Evolutionary conservation across 2,329 filamentous ascomycete genomes (phyloP).

Genomic region (Colletotrichum lentis): DNA sequence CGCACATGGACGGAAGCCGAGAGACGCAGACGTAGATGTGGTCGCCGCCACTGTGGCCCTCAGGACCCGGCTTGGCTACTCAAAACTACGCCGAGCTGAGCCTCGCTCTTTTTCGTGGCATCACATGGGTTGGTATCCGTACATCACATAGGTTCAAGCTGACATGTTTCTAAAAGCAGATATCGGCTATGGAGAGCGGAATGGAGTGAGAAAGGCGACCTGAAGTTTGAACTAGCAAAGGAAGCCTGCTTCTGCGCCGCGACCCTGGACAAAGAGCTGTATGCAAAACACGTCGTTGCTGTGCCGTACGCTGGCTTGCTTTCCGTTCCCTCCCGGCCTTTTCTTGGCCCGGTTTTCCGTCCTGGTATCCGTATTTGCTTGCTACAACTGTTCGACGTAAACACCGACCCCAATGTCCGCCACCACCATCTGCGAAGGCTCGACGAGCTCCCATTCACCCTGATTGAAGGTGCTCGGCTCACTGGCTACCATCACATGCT

Average conservation of each 20-base stretch:
- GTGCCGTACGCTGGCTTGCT: neutral
- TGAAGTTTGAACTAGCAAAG: no score
- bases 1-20: neutral
- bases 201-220: no score
- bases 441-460: conserved; percentile 24
- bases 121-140: no score
- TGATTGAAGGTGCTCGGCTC: conserved; percentile 27
- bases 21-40: neutral
- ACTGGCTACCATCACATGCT: conserved; percentile 27
- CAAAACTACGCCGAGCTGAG: neutral
- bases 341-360: neutral
- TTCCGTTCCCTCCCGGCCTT: neutral
- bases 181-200: no score
- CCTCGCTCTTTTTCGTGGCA: neutral
- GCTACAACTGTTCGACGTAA: neutral
- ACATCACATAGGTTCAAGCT: no score
- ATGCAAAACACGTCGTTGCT: neutral
- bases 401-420: conserved; percentile 1
- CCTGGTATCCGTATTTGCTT: no score
- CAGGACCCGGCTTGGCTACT: neutral
- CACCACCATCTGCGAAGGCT: conserved; percentile 28
- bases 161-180: no score
- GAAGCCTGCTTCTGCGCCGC: no score
- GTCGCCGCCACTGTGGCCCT: no score
- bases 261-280: neutral